Base-by-base conservation (phyloP, 257 asterid genomes). In the Thymus quinquecostatus region DNA sequence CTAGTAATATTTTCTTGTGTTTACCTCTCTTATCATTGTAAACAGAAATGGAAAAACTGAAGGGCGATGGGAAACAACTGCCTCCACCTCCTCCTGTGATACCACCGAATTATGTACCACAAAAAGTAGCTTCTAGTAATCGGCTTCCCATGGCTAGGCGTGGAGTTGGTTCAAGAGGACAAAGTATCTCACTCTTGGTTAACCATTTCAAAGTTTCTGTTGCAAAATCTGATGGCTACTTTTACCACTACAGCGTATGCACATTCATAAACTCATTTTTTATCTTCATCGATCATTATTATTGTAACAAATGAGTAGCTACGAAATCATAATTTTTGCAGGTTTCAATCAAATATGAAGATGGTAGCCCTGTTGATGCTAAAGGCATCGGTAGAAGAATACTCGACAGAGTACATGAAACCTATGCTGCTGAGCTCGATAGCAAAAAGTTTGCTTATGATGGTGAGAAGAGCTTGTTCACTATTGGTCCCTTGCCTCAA, bases 391-490 rank as follows among this genome's bases (percentile, higher is more conserved):
- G 96, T 3, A 73, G 97, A 50, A 85, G 21, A 55, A 64, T 90
- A 5, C 60, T 90, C 1, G 89, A 88, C 0, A 80, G 81, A 64
- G 77, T 90, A 2, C 78, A 81, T 1, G 81, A 75, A 2, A 88
- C 90, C 0, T 88, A 90, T 65, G 43, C 27, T 3, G 1, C 68
- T 4, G 92, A 88, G 77, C 78, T 88, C 1, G 77, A 66, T 28
- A 79, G 86, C 0, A 86, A 83, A 12, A 73, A 73, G 9, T 85
- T 88, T 40, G 97, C 96, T 0, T 91, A 91, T 56, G 96, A 90
- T 68, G 97, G 97, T 5, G 95, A 88, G 69, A 86, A 85, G 69
- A 82, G 79, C 62, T 55, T 91, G 69, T 91, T 87, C 69, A 91
- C 96, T 0, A 54, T 88, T 44, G 96, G 97, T 40, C 38, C 95